Base-by-base conservation (phyloP, 345 rosid genomes). In the Brassica napus region DNA sequence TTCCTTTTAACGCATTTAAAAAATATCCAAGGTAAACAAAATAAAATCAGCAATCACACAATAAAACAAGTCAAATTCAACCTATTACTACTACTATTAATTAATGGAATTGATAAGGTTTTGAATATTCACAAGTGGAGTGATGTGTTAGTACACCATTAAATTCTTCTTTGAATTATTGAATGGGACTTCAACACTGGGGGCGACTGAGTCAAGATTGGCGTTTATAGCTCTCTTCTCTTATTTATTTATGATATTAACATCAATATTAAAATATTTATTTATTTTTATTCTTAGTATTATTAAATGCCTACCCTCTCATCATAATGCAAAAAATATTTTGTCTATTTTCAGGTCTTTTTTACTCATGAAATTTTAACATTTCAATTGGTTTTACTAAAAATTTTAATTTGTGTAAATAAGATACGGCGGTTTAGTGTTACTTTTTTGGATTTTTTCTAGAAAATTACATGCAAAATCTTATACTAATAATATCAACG, bases 191-290 rank as follows among this genome's bases (percentile, higher is more conserved):
- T 65, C 68, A 42, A 66, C 57, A 73, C 55, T 59, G 67, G 81
- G 9, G 77, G 52, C 67, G 65, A 73, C 65, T 47, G 39, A 14
- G 78, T 79, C 82, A 79, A 74, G 15, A 26, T 52, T 74, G 78
- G 75, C 78, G 82, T 39, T 73, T 79, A 52, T 49, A 42, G 3
- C 4, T 30, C 3, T 42, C 1, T 31, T 2, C 14, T 59, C n/a
- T 66, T 9, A 18, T 37, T 59, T 59, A 59, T 18, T 24, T 59
- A 59, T 9, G n/a, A 52, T 31, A 31, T n/a, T 7, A 39, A 9
- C 8, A 39, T 39, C 8, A 39, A 39, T 39, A 39, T 39, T 9
- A 39, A 8, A 39, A 39, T 39, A 39, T 8, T 39, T 39, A 37
- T 2, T 9, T 34, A 24, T 7, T 14, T 14, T 26, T 10, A 59